Conservation (phyloP, 257 asterid genomes). For the Solanum pimpinellifolium region DNA sequence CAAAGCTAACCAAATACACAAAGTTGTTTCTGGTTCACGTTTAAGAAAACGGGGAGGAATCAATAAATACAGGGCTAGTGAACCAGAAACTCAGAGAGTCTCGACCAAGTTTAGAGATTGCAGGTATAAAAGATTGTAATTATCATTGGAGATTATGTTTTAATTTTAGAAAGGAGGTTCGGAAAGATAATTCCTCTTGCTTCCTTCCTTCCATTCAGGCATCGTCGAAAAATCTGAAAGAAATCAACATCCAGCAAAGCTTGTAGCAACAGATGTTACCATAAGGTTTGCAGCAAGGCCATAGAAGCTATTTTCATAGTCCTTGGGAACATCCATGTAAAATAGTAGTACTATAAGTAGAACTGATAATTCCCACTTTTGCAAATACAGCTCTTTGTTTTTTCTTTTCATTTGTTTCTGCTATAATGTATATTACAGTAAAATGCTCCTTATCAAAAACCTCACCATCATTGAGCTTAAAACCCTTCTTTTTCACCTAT, state of each 20-base stretch:
- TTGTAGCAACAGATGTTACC: neutral
- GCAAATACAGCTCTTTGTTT: neutral
- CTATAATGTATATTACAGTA: neutral
- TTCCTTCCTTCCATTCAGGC: neutral
- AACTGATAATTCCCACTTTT: neutral
- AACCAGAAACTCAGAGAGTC: neutral
- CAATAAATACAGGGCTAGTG: neutral
- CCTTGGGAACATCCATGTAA: neutral
- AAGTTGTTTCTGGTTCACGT: neutral
- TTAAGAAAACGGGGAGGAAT: neutral
- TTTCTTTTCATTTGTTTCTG: neutral
- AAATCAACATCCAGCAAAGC: neutral
- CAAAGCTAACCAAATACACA: neutral
- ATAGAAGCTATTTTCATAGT: neutral
- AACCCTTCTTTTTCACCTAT: neutral
- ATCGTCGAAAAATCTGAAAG: constrained; percentile 8
- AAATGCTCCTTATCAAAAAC: neutral
- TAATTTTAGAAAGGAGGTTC: neutral
- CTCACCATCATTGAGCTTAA: neutral
- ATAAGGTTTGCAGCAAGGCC: constrained; percentile 1
- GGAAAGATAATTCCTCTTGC: neutral
- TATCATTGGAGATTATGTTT: neutral
- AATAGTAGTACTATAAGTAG: neutral
- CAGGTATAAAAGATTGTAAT: constrained; percentile 2
- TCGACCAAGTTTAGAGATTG: constrained; percentile 10